phyloP scores from a whole-genome alignment of 176 grass and related monocot genomes.

The Phoenix roebelenii region DNA sequence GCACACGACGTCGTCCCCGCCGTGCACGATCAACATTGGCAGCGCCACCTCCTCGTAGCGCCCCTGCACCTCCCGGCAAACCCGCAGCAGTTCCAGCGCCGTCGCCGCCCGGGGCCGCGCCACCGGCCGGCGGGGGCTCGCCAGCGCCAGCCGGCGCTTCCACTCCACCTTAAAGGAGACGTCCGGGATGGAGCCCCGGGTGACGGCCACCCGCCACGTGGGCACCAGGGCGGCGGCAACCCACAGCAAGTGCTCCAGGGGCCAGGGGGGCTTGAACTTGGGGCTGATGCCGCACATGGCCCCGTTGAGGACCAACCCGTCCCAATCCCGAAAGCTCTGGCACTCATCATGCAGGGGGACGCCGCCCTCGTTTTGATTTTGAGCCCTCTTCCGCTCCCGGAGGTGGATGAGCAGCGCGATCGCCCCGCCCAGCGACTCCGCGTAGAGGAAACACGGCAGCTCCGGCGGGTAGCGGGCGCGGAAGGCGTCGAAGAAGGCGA shows the following conservation, averaged over 20 bases:
- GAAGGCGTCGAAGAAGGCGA: constrained; percentile 63
- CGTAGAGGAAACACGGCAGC: constrained; percentile 76
- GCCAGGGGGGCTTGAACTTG: constrained; percentile 74
- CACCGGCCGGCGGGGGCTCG: constrained; percentile 43
- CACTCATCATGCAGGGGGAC: constrained; percentile 14
- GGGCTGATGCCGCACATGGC: constrained; percentile 87
- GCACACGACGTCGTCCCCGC: constrained; percentile 61
- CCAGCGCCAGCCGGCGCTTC: constrained; percentile 54
- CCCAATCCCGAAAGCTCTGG: constrained; percentile 22
- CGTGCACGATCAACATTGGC: constrained; percentile 62
- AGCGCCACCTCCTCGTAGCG: constrained; percentile 59
- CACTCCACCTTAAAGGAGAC: constrained; percentile 75
- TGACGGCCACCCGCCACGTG: constrained; percentile 67
- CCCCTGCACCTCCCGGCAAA: constrained; percentile 62
- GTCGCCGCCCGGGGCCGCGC: constrained; percentile 48
- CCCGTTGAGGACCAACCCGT: constrained; percentile 68
- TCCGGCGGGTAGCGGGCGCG: constrained; percentile 56
- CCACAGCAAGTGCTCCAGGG: constrained; percentile 62
- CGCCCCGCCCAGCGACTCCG: constrained; percentile 81
- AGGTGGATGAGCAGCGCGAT: constrained; percentile 72
- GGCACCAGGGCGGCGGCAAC: constrained; percentile 40
- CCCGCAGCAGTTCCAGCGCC: constrained; percentile 65
- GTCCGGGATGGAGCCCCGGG: constrained; percentile 52
- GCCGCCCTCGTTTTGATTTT: no score
- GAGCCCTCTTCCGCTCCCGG: constrained; percentile 3